phyloP scores from a whole-genome alignment of 1,284 basidiomycete genomes.

The Boletus semigastroideus region DNA sequence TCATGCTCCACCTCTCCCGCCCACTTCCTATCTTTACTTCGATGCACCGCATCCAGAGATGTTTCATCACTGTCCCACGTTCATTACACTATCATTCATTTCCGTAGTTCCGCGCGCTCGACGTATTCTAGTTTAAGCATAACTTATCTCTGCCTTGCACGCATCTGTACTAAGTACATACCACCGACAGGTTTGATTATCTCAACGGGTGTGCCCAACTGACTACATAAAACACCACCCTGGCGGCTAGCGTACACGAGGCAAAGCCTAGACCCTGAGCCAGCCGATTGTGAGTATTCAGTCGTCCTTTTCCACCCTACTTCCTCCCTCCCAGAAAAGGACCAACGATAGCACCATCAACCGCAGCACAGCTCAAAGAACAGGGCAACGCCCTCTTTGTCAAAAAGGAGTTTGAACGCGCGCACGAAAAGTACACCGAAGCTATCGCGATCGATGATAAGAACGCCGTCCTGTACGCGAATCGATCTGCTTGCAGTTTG shows the following conservation, averaged over 20 bases:
- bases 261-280: no score
- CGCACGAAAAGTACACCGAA: slow-evolving; percentile 5
- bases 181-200: no score
- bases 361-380: slow-evolving; percentile 2
- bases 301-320: no score
- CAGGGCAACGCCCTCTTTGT: slow-evolving; percentile 1
- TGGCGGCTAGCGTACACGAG: no score
- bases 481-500: background rate
- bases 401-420: background rate
- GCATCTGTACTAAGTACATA: background rate
- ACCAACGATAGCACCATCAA: background rate
- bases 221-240: no score
- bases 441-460: slow-evolving; percentile 5
- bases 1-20: background rate
- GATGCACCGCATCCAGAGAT: slow-evolving; percentile 3
- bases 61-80: slow-evolving; percentile 11
- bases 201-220: no score
- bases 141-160: no score
- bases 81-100: slow-evolving; percentile 21
- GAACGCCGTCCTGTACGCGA: slow-evolving; percentile 3
- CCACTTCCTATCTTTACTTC: slow-evolving; percentile 9
- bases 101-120: slow-evolving; percentile 1
- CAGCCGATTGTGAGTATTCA: no score
- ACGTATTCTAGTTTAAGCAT: slow-evolving; percentile 1
- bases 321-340: background rate